A percentile compares a stretch with the other conserved stretches of the same genome.
Conservation (phyloP, 345 rosid genomes). For the Fremontodendron californicum region DNA sequence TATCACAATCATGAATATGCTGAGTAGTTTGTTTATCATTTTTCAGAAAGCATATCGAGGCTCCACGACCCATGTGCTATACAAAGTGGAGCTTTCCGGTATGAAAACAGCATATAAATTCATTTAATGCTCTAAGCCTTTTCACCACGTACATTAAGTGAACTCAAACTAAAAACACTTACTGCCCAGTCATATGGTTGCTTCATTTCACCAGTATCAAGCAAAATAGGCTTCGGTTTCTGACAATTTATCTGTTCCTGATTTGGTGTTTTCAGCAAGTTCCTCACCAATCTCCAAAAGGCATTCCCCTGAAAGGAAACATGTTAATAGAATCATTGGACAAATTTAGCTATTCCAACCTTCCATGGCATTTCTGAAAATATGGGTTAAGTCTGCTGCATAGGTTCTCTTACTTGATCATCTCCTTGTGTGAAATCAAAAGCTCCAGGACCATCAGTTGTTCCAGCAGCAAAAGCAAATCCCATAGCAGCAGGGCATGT, state of each 20-base stretch:
- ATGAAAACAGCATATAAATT: not conserved
- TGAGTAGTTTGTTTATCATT: not conserved
- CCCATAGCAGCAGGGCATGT: slow-evolving; percentile 87
- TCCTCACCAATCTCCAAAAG: slow-evolving; percentile 66
- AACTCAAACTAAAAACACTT: slow-evolving; percentile 23
- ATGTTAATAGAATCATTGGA: not conserved
- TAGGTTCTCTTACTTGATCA: slow-evolving; percentile 36
- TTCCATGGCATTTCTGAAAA: not conserved
- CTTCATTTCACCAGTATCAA: slow-evolving; percentile 82
- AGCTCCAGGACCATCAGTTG: slow-evolving; percentile 89
- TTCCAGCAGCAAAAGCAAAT: slow-evolving; percentile 78
- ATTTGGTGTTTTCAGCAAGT: slow-evolving; percentile 48
- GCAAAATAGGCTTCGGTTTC: slow-evolving; percentile 67
- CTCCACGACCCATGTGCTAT: not conserved
- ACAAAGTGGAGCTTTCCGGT: not conserved
- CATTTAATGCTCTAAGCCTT: not conserved
- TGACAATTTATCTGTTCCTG: slow-evolving; percentile 61
- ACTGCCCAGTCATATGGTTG: slow-evolving; percentile 79
- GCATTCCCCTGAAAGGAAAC: slow-evolving; percentile 51
- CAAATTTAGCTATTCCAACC: not conserved
- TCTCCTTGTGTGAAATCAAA: slow-evolving; percentile 83
- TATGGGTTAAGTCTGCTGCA: not conserved
- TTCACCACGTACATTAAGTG: not conserved
- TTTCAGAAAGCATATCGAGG: not conserved
- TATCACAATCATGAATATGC: not conserved